Conservation (phyloP, 192 early-diverging fungal genomes). For the Podila epicladia region DNA sequence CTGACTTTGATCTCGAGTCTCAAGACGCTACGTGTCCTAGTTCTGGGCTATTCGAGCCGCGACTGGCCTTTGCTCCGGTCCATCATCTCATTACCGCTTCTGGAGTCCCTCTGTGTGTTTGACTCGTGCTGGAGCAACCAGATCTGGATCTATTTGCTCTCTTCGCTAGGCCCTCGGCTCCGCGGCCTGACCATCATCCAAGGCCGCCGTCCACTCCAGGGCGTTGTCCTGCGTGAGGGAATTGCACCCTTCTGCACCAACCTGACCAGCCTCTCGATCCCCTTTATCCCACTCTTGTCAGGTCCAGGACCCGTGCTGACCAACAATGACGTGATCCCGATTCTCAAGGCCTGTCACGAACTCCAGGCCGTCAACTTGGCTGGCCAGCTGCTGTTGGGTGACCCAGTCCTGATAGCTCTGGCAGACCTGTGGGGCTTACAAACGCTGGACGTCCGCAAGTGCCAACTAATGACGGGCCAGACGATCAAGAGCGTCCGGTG, state of each 20-base stretch:
- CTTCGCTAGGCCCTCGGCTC: constrained; percentile 23
- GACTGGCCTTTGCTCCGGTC: constrained; percentile 46
- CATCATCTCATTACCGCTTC: constrained; percentile 26
- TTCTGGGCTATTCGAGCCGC: constrained; percentile 45
- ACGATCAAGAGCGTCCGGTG: constrained; percentile 36
- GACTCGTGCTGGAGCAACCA: constrained; percentile 49
- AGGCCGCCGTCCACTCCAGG: constrained; percentile 38
- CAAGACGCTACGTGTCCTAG: constrained; percentile 20
- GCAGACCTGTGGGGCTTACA: constrained; percentile 45
- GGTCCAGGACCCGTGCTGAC: constrained; percentile 27
- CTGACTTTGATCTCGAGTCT: constrained; percentile 35
- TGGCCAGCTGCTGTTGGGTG: constrained; percentile 32
- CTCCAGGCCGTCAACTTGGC: constrained; percentile 37
- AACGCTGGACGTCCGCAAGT: constrained; percentile 39
- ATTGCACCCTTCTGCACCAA: constrained; percentile 38
- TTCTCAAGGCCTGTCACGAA: constrained; percentile 38
- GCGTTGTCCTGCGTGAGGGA: constrained; percentile 26
- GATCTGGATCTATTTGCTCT: constrained; percentile 46
- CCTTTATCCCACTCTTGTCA: constrained; percentile 43
- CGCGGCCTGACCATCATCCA: constrained; percentile 36
- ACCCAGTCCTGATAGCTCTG: constrained; percentile 27
- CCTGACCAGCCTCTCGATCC: constrained; percentile 38
- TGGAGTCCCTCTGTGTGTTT: constrained; percentile 49
- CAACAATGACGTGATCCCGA: constrained; percentile 43
- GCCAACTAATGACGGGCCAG: constrained; percentile 29